Evolutionary conservation across 1,284 basidiomycete species (phyloP).

Genomic region (Leccinum subspadiceum): DNA sequence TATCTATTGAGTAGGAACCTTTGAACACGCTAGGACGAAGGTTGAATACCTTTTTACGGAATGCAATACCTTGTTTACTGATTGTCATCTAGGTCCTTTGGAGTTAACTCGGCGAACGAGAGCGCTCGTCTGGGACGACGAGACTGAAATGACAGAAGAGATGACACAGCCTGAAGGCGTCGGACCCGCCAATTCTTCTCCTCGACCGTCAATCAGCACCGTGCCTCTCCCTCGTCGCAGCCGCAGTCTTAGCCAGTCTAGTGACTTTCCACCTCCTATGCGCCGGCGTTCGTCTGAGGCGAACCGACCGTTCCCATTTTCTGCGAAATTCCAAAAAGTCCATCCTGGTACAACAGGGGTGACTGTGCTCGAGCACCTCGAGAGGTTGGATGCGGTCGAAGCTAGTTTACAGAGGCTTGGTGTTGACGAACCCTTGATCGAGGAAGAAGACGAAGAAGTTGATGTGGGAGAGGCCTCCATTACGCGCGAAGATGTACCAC

Average conservation of each 20-base stretch:
- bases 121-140: constrained; percentile 82
- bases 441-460: constrained; percentile 46
- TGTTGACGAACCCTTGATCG: constrained; percentile 50
- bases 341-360: constrained; percentile 80
- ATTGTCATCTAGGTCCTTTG: constrained; percentile 58
- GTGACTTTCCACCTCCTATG: constrained; percentile 73
- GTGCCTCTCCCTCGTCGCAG: constrained; percentile 58
- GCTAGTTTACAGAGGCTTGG: constrained; percentile 71
- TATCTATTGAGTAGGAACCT: constrained; percentile 3
- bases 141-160: constrained; percentile 73
- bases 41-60: constrained; percentile 42
- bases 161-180: constrained; percentile 30
- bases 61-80: constrained; percentile 8
- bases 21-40: constrained; percentile 28
- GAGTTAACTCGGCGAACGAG: constrained; percentile 79
- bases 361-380: constrained; percentile 76
- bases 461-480: constrained; percentile 54
- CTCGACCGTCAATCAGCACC: constrained; percentile 58
- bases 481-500: constrained; percentile 21
- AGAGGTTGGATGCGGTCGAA: constrained; percentile 77
- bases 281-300: constrained; percentile 62
- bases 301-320: constrained; percentile 74
- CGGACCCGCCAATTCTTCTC: constrained; percentile 46
- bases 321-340: constrained; percentile 72
- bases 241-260: constrained; percentile 57